Conservation (phyloP, 2,329 filamentous ascomycete species). For the Colletotrichum tanaceti region DNA sequence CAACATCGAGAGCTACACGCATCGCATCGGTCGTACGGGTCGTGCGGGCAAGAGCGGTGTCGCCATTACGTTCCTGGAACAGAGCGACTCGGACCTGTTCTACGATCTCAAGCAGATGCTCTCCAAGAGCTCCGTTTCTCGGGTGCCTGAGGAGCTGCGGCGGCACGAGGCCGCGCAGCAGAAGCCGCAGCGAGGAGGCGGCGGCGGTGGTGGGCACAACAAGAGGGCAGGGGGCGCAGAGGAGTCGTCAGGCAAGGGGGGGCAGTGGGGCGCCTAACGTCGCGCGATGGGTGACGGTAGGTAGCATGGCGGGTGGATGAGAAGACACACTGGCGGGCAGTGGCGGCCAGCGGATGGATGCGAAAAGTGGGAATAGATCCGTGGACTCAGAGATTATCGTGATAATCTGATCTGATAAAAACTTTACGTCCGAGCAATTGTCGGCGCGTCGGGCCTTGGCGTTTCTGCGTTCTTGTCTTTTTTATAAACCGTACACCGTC, state of each 20-base stretch:
- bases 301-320: slow-evolving; percentile 34
- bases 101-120: slow-evolving; percentile 98
- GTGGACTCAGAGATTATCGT: slow-evolving; percentile 32
- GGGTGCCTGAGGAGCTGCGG: slow-evolving; percentile 90
- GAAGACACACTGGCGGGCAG: slow-evolving; percentile 6
- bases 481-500: background rate
- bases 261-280: slow-evolving; percentile 34
- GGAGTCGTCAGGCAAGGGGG: slow-evolving; percentile 35
- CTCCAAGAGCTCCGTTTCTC: slow-evolving; percentile 86
- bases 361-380: slow-evolving; percentile 26
- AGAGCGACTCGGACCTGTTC: slow-evolving; percentile 88
- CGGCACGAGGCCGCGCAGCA: slow-evolving; percentile 93
- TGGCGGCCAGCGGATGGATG: slow-evolving; percentile 18
- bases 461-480: background rate
- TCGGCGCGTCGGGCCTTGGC: slow-evolving; percentile 35
- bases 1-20: slow-evolving; percentile 94
- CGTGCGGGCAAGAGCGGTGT: slow-evolving; percentile 97
- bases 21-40: slow-evolving; percentile 95
- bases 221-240: slow-evolving; percentile 44
- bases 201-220: slow-evolving; percentile 6
- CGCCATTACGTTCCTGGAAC: slow-evolving; percentile 93
- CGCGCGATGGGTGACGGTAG: slow-evolving; percentile 25
- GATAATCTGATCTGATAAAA: slow-evolving; percentile 40
- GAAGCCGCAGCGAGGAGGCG: slow-evolving; percentile 62
- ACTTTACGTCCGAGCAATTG: slow-evolving; percentile 32